Evolutionary conservation across 257 asterid species (phyloP), one percentile per base, ranked within the genome.

Genomic region (Ballota nigra): DNA sequence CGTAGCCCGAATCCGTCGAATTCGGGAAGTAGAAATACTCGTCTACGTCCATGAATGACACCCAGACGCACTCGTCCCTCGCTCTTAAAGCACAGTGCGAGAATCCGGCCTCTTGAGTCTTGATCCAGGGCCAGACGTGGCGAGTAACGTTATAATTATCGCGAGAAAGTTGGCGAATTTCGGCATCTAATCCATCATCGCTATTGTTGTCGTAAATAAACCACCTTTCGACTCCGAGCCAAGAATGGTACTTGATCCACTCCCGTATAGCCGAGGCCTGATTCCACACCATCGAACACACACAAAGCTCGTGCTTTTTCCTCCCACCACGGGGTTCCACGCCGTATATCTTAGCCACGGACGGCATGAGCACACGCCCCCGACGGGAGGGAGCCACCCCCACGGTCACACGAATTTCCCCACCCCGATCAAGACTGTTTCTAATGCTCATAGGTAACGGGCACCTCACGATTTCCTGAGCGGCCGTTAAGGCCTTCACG

Each of bases 71-170:
- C 72, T 87, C 88, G 4, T 80, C 77, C 75, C 80, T 88, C 2
- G 98, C 94, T 76, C 87, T 69, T 3, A 93, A 70, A 20, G 93
- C 96, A 66, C 98, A 93, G 64, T 88, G 95, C 0, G 98, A 93
- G 83, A 93, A 93, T 0, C 98, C 97, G 6, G 98, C 97, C 79
- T 93, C 98, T 65, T 93, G 98, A 1, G 98, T 90, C 81, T 93
- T 93, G 66, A 93, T 82, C 98, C 98, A 93, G 0, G 97, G 97
- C 98, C 98, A 93, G 0, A 85, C 86, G 29, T 85, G 96, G 80
- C 97, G 82, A 7, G 83, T 81, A 3, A 93, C 91, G 28, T 88
- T 88, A 67, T 83, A 85, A 57, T 80, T 63, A 22, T 79, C 90
- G 13, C 5, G 79, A 22, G 80, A 76, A 7, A 88, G 97, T 12